Evolutionary conservation across 768 basidiomycete species (phyloP).

Genomic region (Postia placenta): DNA sequence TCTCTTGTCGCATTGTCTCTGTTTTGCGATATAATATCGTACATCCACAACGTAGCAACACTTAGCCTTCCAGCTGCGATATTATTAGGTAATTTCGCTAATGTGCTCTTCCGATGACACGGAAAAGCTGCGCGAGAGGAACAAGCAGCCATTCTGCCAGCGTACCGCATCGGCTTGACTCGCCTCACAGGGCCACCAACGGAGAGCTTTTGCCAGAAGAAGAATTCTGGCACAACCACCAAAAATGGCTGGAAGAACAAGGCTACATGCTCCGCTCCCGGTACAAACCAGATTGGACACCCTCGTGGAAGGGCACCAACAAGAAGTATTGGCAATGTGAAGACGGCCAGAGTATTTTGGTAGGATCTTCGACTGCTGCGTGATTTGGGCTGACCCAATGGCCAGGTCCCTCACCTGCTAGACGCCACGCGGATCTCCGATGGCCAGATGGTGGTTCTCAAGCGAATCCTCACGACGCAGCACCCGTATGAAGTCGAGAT

Average conservation of each 20-base stretch:
- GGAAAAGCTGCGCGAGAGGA: no score
- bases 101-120: no score
- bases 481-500: constrained; percentile 17
- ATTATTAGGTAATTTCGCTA: no score
- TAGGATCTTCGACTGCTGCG: background rate
- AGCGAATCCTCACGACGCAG: constrained; percentile 4
- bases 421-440: constrained; percentile 18
- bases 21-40: no score
- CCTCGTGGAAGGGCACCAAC: constrained; percentile 17
- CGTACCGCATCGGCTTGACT: background rate
- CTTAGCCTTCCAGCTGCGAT: no score
- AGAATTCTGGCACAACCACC: constrained; percentile 11
- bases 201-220: constrained; percentile 1
- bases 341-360: constrained; percentile 1
- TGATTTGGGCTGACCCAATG: background rate
- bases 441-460: constrained; percentile 11
- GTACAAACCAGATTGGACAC: constrained; percentile 20
- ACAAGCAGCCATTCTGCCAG: no score
- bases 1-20: no score
- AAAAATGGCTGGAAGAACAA: constrained; percentile 8
- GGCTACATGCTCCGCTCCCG: constrained; percentile 14
- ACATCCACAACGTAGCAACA: no score
- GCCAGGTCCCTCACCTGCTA: constrained; percentile 1
- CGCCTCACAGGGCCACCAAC: background rate
- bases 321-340: constrained; percentile 1